Base-by-base conservation (phyloP, 2,329 filamentous ascomycete species). In the Graphiopsis chlorocephala region DNA sequence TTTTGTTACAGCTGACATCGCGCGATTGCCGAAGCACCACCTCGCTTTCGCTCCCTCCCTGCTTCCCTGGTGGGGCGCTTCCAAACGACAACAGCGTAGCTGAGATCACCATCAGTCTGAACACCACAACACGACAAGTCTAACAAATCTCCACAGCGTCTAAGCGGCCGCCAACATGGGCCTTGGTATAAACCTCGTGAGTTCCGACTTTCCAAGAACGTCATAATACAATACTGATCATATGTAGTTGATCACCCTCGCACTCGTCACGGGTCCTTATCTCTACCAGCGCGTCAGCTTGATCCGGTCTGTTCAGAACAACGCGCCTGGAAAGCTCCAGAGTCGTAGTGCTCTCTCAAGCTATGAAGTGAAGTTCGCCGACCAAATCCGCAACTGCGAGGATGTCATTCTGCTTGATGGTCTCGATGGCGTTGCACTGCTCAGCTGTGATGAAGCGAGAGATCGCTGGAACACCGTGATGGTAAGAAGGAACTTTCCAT, bases 381-480 rank as follows among this genome's bases (percentile, higher is more conserved):
- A 79, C 55, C 68, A 69, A 5, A 55, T 81, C 11, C 71, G 76
- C 5, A 81, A 81, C 64, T 82, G 80, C 65, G 79, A 82, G 64
- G 79, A 82, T 74, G 72, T 78, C 31, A 64, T 78, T 6, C 4
- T 61, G 42, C 31, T 81, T n/a, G 74, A 77, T 42, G 74, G 77
- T 33, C 66, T 70, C 0, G 67, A 71, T 28, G 76, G 76, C 2
- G 70, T 77, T n/a, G 78, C 78, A 8, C 70, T 82, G 6, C 63
- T 81, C 60, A 79, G 78, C 65, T 82, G 80, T 68, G 79, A 81
- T 65, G 72, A 76, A 0, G 78, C 76, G 15, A 66, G 80, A 26
- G 79, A 81, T 68, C 68, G 70, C 5, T 81, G 79, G 79, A 81
- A 82, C 60, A 80, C 78, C 0, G 79, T 81, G 12, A 80, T 81